A percentile compares a stretch with the other conserved stretches of the same genome.
phyloP scores from a whole-genome alignment of 495 filamentous ascomycete genomes.

The Annulohypoxylon maeteangense region DNA sequence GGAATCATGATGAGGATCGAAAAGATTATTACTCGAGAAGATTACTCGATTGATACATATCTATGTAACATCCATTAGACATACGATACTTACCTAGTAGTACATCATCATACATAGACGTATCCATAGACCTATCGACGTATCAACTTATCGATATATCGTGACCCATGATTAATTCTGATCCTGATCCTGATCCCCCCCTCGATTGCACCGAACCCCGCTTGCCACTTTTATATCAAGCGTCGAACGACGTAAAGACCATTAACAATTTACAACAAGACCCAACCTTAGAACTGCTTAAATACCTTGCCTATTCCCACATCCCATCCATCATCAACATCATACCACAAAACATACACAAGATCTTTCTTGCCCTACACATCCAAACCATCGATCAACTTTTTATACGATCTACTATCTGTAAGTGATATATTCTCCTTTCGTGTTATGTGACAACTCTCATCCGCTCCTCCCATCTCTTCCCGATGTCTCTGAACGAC shows the following conservation, averaged over 20 bases:
- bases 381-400: constrained; percentile 4
- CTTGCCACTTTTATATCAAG: constrained; percentile 30
- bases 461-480: background rate
- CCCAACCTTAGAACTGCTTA: constrained; percentile 2
- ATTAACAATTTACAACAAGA: background rate
- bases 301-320: constrained; percentile 15
- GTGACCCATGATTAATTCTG: background rate
- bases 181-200: background rate
- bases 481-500: background rate
- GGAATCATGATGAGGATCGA: constrained; percentile 17
- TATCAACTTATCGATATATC: background rate
- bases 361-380: constrained; percentile 13
- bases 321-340: constrained; percentile 11
- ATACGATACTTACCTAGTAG: background rate
- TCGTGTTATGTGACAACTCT: constrained; percentile 27
- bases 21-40: background rate
- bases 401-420: background rate
- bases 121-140: background rate
- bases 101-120: constrained; percentile 1
- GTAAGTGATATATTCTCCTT: constrained; percentile 9
- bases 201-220: constrained; percentile 36
- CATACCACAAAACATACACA: constrained; percentile 23
- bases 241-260: constrained; percentile 8
- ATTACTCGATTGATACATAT: background rate
- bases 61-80: constrained; percentile 9